Conservation (phyloP, 140 eudicot species). For the Ambrosia hybrid region DNA sequence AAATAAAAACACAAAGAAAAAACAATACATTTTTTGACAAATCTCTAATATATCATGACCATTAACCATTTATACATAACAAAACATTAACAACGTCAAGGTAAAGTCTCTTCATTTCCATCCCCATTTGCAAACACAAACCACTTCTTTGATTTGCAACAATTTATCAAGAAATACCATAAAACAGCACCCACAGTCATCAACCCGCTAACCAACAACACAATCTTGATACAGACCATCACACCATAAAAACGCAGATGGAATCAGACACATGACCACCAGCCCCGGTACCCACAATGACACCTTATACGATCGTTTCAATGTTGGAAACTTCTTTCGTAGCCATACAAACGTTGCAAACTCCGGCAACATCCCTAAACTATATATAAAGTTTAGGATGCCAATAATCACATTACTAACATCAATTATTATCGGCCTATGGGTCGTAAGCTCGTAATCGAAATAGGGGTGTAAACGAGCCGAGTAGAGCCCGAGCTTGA, state of each 20-base stretch:
- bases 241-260: constrained; percentile 54
- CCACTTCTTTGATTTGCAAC: constrained; percentile 49
- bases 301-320: constrained; percentile 64
- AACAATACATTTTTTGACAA: not conserved
- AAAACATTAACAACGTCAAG: not conserved
- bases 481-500: no score
- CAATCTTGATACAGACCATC: constrained; percentile 57
- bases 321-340: constrained; percentile 50
- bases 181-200: constrained; percentile 65
- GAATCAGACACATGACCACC: constrained; percentile 72
- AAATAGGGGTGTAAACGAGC: no score
- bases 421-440: no score
- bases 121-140: constrained; percentile 34
- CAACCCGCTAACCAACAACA: constrained; percentile 61
- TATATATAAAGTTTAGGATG: constrained; percentile 73
- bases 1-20: no score
- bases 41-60: not conserved
- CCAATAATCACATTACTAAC: not conserved
- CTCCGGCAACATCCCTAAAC: constrained; percentile 81
- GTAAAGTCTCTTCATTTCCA: constrained; percentile 10
- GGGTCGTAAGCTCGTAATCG: no score
- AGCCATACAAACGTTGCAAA: constrained; percentile 69
- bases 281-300: constrained; percentile 55
- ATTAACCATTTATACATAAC: not conserved
- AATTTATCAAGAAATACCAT: constrained; percentile 64